Conservation (phyloP, 495 filamentous ascomycete genomes). For the Daldinia concentrica region DNA sequence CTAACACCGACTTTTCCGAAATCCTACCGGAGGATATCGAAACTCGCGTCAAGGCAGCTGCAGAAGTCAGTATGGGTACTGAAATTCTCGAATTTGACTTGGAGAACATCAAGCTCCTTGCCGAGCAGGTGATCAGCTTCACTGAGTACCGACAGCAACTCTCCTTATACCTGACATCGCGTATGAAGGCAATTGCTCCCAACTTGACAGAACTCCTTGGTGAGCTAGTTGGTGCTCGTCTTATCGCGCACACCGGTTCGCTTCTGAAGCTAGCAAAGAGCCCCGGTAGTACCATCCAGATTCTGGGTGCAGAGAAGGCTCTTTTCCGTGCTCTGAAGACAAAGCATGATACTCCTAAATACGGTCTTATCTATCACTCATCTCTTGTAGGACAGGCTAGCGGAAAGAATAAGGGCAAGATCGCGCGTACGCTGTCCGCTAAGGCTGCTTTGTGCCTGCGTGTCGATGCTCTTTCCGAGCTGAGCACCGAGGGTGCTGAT, state of each 20-base stretch:
- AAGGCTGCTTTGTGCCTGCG: conserved; percentile 93
- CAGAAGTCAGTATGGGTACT: conserved; percentile 97
- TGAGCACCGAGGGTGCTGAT: conserved; percentile 65
- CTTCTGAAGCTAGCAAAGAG: conserved; percentile 96
- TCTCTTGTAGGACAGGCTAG: conserved; percentile 96
- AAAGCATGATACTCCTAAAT: conserved; percentile 99
- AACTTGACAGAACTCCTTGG: conserved; percentile 95
- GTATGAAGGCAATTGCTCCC: conserved; percentile 96
- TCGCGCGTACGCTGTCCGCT: conserved; percentile 92
- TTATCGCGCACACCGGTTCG: conserved; percentile 95
- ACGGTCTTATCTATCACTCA: conserved; percentile 98
- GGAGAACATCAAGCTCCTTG: conserved; percentile 87
- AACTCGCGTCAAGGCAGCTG: conserved; percentile 87
- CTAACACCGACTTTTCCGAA: conserved; percentile 81
- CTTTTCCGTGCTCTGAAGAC: conserved; percentile 98
- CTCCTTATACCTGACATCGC: conserved; percentile 84
- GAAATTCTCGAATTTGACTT: conserved; percentile 92
- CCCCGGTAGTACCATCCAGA: conserved; percentile 95
- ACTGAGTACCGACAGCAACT: conserved; percentile 90
- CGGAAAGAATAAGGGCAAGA: conserved; percentile 99
- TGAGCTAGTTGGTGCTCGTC: conserved; percentile 90
- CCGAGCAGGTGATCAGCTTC: conserved; percentile 91
- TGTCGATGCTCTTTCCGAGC: conserved; percentile 89
- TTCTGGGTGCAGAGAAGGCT: conserved; percentile 97
- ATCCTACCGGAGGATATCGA: conserved; percentile 98